phyloP scores from a whole-genome alignment of 441 rosid genomes.

The Hura crepitans region DNA sequence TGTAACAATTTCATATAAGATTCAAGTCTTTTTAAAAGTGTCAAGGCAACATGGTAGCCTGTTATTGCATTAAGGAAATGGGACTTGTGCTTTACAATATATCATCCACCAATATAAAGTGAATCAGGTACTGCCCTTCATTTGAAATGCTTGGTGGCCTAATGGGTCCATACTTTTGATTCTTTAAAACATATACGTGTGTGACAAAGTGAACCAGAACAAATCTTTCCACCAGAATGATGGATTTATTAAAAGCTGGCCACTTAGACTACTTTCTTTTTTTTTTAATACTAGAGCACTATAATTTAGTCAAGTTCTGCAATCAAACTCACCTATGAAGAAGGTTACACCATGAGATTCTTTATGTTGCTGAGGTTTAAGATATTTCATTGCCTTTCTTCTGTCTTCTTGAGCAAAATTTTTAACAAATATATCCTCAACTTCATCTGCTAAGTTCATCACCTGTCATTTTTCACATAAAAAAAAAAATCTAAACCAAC shows the following conservation, averaged over 20 bases:
- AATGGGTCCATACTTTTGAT: conserved; percentile 41
- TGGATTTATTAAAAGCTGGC: conserved; percentile 6
- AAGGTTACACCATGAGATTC: conserved; percentile 84
- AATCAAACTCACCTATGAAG: conserved; percentile 66
- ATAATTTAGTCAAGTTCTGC: conserved; percentile 7
- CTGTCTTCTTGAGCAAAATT: conserved; percentile 75
- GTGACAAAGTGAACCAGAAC: conserved; percentile 27
- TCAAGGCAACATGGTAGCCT: conserved; percentile 10
- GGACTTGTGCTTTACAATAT: conserved; percentile 38
- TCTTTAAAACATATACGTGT: conserved; percentile 25
- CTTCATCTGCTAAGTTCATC: conserved; percentile 72
- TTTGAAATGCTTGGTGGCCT: conserved; percentile 35
- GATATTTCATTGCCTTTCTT: conserved; percentile 80
- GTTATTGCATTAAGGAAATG: conserved; percentile 17
- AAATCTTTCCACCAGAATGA: conserved; percentile 30
- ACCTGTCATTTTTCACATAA: conserved; percentile 60
- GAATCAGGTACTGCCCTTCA: conserved; percentile 28
- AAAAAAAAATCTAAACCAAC: conserved; percentile 25
- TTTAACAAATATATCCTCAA: conserved; percentile 74
- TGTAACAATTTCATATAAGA: too few relatives aligned
- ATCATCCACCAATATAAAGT: conserved; percentile 40
- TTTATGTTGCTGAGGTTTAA: conserved; percentile 67
- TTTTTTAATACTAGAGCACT: background rate
- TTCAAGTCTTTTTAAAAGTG: conserved; percentile 1
- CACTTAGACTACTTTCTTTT: background rate